Base-by-base conservation (phyloP, 2,329 filamentous ascomycete genomes). In the Venturia pyrina region DNA sequence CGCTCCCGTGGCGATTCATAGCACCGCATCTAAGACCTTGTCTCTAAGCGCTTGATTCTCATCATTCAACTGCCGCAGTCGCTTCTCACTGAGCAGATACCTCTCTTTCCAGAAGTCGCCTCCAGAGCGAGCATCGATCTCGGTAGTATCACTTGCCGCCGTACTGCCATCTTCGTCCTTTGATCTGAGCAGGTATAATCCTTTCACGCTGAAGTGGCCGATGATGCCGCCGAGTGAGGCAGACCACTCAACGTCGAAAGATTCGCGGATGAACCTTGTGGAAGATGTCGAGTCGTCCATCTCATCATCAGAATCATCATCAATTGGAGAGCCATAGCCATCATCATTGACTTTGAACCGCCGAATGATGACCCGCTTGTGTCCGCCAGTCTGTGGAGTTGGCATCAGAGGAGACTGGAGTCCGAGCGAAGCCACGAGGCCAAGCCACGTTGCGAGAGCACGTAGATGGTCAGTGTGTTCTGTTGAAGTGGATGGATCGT, bases 221-320 rank as follows among this genome's bases (percentile, higher is more conserved):
- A 70, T 73, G 43, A 79, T 71, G 0, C 74, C 74, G 2, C 77
- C 79, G 68, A 80, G 76, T 1, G 73, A 71, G 2, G 78, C 73
- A 2, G 70, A 74, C 73, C 80, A 81, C 37, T 70, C 75, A 1
- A 82, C 71, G 64, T 82, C 79, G 64, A 78, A 81, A 0, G 76
- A 74, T 63, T 79, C 76, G 40, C 73, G 72, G 21, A 78, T 70
- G 3, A 50, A 68, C 1, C 67, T 62, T 19, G 46, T 50, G 32
- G 68, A 40, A 19, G 37, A 64, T 11, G 68, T 66, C 7, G 69
- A 44, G 15, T 69, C 62, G 15, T 65, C 67, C 13, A 71, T 70
- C 0, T 50, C 68, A n/a, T 74, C 73, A 8, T 75, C 75, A 19
- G 56, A 59, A 21, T 66, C 65, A 15, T 78, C 74, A 5, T 75